Conservation (phyloP, 805 yeast species). For the Starmerella apis region DNA sequence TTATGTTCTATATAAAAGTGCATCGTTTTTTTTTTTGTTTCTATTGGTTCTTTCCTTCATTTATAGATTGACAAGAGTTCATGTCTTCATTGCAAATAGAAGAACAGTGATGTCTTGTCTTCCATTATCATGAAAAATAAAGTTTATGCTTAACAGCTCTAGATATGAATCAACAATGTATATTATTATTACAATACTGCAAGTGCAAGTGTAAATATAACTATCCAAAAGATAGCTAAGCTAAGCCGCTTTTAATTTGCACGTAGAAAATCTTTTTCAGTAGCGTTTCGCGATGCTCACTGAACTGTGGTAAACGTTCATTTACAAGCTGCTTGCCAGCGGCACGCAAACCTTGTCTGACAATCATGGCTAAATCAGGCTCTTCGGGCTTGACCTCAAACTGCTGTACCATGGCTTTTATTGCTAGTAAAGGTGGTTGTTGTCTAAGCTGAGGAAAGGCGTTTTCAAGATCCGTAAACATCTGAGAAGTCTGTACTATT, state of each 20-base stretch:
- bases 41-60: too few species aligned
- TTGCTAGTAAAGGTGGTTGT: constrained; percentile 22
- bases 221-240: too few species aligned
- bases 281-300: constrained; percentile 5
- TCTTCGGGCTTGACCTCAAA: constrained; percentile 17
- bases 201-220: too few species aligned
- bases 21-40: not conserved
- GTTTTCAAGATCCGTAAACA: constrained; percentile 22
- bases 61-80: too few species aligned
- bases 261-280: constrained; percentile 1
- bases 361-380: constrained; percentile 14
- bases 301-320: constrained; percentile 16
- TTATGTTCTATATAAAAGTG: not conserved
- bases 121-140: too few species aligned
- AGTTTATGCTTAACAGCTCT: too few species aligned
- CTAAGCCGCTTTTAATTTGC: not conserved
- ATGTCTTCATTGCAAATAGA: too few species aligned
- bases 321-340: constrained; percentile 10
- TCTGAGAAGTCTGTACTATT: constrained; percentile 26
- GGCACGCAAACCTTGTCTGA: constrained; percentile 23
- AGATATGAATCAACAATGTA: too few species aligned
- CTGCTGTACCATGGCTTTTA: constrained; percentile 26
- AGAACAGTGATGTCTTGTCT: too few species aligned
- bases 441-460: constrained; percentile 18
- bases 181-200: too few species aligned